These are phyloP conservation scores for Leishmania tropica DNA, from an alignment of 208 protist species.

Conservation along the genomic window DNA sequence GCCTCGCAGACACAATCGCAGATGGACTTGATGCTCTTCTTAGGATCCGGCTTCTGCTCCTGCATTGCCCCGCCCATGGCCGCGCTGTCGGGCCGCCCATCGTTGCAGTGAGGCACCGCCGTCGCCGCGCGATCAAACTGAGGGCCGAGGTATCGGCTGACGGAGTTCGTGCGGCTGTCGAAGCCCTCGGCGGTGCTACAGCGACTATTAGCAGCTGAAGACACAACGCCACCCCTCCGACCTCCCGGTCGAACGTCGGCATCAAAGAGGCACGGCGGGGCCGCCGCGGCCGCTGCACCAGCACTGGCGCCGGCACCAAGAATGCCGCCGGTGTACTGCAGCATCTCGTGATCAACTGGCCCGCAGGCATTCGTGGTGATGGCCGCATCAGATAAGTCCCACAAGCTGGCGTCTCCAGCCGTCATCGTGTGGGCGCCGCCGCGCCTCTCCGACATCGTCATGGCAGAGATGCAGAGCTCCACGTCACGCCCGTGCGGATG, in stretches of 20 bases:
- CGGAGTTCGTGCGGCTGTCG: background rate
- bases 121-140: conserved; percentile 22
- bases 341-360: conserved; percentile 7
- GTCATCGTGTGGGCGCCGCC: background rate
- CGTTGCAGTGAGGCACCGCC: conserved; percentile 1
- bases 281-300: background rate
- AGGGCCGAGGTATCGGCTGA: conserved; percentile 21
- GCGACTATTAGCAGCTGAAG: background rate
- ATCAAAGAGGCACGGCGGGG: background rate
- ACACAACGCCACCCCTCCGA: background rate
- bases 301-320: background rate
- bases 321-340: conserved; percentile 8
- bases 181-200: conserved; percentile 21
- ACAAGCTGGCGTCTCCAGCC: background rate
- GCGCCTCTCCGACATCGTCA: background rate
- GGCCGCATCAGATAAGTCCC: background rate
- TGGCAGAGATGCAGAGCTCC: background rate
- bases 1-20: background rate
- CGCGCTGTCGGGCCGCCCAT: background rate
- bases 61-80: background rate
- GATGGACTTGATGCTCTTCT: conserved; percentile 13
- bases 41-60: background rate
- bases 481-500: background rate
- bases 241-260: background rate
- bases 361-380: background rate